phyloP scores from a whole-genome alignment of 192 early-diverging fungal genomes.

The Cladochytrium replicatum region DNA sequence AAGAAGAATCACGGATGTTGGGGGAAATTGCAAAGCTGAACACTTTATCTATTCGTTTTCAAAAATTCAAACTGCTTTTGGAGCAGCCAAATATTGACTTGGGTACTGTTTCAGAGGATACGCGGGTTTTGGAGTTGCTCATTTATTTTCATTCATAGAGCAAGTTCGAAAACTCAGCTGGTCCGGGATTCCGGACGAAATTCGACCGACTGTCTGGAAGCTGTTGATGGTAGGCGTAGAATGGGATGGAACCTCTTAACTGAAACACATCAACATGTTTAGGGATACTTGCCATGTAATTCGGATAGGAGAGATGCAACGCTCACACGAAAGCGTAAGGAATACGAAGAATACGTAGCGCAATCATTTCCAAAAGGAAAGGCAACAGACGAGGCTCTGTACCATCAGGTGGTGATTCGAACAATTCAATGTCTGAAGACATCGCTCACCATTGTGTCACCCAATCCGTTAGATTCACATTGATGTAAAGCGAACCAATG shows the following conservation, averaged over 20 bases:
- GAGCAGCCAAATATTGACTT: conserved; percentile 45
- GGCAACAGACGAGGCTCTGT: conserved; percentile 71
- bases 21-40: conserved; percentile 42
- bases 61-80: conserved; percentile 50
- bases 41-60: conserved; percentile 37
- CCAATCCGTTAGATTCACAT: conserved; percentile 63
- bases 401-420: conserved; percentile 67
- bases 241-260: not conserved
- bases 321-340: conserved; percentile 77
- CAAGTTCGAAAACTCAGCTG: conserved; percentile 78
- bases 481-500: conserved; percentile 85
- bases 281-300: conserved; percentile 86
- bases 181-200: conserved; percentile 82
- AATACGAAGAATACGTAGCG: conserved; percentile 78
- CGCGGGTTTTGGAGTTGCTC: conserved; percentile 6
- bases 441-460: not conserved
- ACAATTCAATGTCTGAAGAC: not conserved
- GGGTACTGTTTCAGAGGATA: conserved; percentile 10
- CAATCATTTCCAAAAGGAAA: conserved; percentile 77
- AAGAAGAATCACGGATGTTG: conserved; percentile 37
- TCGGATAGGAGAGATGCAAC: conserved; percentile 74
- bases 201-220: conserved; percentile 86
- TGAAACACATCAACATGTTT: not conserved
- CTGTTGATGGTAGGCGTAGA: conserved; percentile 59
- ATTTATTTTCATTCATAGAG: conserved; percentile 11